Evolutionary conservation across 2,329 filamentous ascomycete genomes (phyloP).

Genomic region (Aspergillus fischeri): DNA sequence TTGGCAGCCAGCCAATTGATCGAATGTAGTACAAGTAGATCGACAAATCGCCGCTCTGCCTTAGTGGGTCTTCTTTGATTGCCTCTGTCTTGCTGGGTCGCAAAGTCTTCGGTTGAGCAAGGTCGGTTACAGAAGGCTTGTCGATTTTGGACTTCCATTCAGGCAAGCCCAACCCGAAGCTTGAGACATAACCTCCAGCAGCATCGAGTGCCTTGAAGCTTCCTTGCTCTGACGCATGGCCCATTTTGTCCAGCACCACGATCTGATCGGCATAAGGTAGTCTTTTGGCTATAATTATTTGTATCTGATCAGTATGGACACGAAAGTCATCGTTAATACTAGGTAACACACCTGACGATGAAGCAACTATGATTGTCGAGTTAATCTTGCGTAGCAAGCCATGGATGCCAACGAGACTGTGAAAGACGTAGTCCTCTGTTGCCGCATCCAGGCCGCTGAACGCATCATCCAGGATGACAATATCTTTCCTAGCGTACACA

Average conservation of each 20-base stretch:
- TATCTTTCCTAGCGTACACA: constrained; percentile 46
- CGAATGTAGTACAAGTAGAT: constrained; percentile 41
- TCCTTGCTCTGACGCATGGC: constrained; percentile 41
- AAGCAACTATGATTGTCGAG: constrained; percentile 38
- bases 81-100: constrained; percentile 12
- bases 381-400: constrained; percentile 42
- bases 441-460: constrained; percentile 50
- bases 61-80: constrained; percentile 24
- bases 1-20: constrained; percentile 35
- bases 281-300: constrained; percentile 28
- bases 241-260: constrained; percentile 35
- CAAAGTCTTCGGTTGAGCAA: constrained; percentile 3
- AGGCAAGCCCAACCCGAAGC: constrained; percentile 31
- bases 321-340: neutral
- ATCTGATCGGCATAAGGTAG: constrained; percentile 43
- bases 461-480: constrained; percentile 50
- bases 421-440: constrained; percentile 48
- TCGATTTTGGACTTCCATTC: constrained; percentile 28
- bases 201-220: constrained; percentile 34
- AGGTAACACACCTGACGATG: constrained; percentile 28
- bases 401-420: constrained; percentile 43
- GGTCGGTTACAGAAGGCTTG: constrained; percentile 8
- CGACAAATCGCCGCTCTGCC: constrained; percentile 38
- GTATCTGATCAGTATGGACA: neutral
- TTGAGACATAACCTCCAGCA: constrained; percentile 39